Percentiles rank a stretch among this genome's conserved stretches.
phyloP scores from a whole-genome alignment of 306 rosid genomes.

The Cucurbita ficifolia region DNA sequence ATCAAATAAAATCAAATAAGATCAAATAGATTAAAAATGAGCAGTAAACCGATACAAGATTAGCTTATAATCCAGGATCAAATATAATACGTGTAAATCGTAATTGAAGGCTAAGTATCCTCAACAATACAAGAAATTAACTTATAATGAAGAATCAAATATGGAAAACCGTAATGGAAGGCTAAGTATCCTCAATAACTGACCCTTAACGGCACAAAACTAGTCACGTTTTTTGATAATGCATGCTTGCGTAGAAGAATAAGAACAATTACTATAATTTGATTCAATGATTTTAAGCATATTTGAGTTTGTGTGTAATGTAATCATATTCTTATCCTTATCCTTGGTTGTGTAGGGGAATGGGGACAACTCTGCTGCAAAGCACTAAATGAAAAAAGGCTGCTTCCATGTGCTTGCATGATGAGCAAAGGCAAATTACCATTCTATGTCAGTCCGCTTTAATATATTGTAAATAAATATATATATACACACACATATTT shows the following conservation, averaged over 20 bases:
- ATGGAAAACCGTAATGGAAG: too few species aligned
- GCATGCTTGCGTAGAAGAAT: background rate
- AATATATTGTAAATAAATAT: background rate
- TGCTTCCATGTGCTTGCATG: background rate
- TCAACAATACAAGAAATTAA: too few species aligned
- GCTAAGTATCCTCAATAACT: too few species aligned
- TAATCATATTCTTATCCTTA: background rate
- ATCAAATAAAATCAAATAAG: too few species aligned
- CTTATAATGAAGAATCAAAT: too few species aligned
- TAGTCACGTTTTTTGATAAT: background rate
- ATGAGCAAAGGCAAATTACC: background rate
- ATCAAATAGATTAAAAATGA: too few species aligned
- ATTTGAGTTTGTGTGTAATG: background rate
- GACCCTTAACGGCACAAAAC: too few species aligned
- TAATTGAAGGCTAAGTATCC: too few species aligned
- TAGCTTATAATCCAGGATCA: too few species aligned
- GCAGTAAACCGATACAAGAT: too few species aligned
- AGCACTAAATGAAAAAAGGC: conserved; percentile 17
- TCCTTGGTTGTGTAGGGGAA: conserved; percentile 36
- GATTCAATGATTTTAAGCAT: background rate
- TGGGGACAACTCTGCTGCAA: conserved; percentile 41
- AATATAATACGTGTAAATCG: too few species aligned
- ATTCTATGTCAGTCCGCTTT: background rate
- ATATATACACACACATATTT: background rate
- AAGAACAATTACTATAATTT: background rate